Percentiles rank a stretch among this genome's conserved stretches.
These are phyloP conservation scores for Floccularia luteovirens DNA, from an alignment of 768 basidiomycete genomes.

Conservation along the genomic window DNA sequence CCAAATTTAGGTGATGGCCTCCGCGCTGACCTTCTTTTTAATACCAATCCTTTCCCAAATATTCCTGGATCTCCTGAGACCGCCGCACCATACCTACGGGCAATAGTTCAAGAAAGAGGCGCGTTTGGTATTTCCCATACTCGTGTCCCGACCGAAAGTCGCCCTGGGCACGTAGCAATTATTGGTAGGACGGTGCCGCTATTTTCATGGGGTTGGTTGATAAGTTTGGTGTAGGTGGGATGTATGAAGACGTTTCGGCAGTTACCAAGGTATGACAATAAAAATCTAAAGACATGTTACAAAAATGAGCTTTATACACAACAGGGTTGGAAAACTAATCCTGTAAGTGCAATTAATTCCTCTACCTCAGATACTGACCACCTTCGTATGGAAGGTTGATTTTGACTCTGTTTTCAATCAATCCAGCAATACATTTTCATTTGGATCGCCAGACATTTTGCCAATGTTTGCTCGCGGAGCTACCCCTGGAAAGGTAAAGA, in stretches of 20 bases:
- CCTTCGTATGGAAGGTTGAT: constrained; percentile 45
- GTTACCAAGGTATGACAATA: constrained; percentile 61
- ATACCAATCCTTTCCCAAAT: constrained; percentile 48
- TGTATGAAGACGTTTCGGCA: constrained; percentile 88
- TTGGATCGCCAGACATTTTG: constrained; percentile 84
- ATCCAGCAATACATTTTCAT: constrained; percentile 70
- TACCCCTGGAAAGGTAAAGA: constrained; percentile 56
- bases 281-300: not conserved
- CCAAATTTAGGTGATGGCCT: constrained; percentile 65
- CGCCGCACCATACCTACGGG: constrained; percentile 69
- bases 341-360: constrained; percentile 31
- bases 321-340: constrained; percentile 84
- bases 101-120: constrained; percentile 57
- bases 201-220: not conserved
- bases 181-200: constrained; percentile 41
- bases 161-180: constrained; percentile 85
- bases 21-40: constrained; percentile 74
- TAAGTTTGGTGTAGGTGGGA: constrained; percentile 43
- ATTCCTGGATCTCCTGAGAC: constrained; percentile 44
- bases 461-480: constrained; percentile 85
- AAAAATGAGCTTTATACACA: constrained; percentile 5
- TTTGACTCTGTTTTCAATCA: constrained; percentile 89
- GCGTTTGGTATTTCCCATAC: constrained; percentile 85
- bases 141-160: constrained; percentile 79
- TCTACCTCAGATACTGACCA: not conserved